Evolutionary conservation across 306 rosid species (phyloP).

Genomic region (Quercus wislizeni): DNA sequence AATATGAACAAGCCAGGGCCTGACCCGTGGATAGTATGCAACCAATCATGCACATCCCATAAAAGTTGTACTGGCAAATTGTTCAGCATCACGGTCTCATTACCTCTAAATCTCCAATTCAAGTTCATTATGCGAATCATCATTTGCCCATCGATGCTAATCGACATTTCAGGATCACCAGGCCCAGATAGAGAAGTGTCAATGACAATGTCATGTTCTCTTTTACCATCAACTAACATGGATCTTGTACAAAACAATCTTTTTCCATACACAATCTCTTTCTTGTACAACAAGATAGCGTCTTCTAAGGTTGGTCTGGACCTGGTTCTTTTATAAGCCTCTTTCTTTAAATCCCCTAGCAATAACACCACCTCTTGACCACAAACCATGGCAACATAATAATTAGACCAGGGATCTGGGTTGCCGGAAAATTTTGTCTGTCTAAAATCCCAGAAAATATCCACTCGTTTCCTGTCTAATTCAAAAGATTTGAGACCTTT

Average conservation of each 20-base stretch:
- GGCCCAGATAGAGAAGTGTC: slow-evolving; percentile 54
- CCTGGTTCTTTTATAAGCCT: slow-evolving; percentile 52
- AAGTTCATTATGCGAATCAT: slow-evolving; percentile 55
- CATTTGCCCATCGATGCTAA: slow-evolving; percentile 50
- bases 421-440: slow-evolving; percentile 32
- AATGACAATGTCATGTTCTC: slow-evolving; percentile 53
- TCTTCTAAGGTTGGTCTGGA: slow-evolving; percentile 43
- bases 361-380: slow-evolving; percentile 47
- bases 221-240: slow-evolving; percentile 41
- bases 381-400: slow-evolving; percentile 58
- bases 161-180: slow-evolving; percentile 75
- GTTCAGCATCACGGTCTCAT: slow-evolving; percentile 49
- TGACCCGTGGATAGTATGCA: slow-evolving; percentile 36
- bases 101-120: slow-evolving; percentile 79
- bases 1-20: slow-evolving; percentile 61
- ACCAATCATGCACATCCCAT: slow-evolving; percentile 84
- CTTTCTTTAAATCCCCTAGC: slow-evolving; percentile 49
- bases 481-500: slow-evolving; percentile 61
- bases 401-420: slow-evolving; percentile 50
- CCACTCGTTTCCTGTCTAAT: slow-evolving; percentile 41
- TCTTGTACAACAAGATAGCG: slow-evolving; percentile 53
- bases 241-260: slow-evolving; percentile 50
- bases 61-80: slow-evolving; percentile 47
- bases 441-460: slow-evolving; percentile 65
- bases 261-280: slow-evolving; percentile 56